phyloP scores from a whole-genome alignment of 352 stramenopile species.

The Globisporangium spiculum region DNA sequence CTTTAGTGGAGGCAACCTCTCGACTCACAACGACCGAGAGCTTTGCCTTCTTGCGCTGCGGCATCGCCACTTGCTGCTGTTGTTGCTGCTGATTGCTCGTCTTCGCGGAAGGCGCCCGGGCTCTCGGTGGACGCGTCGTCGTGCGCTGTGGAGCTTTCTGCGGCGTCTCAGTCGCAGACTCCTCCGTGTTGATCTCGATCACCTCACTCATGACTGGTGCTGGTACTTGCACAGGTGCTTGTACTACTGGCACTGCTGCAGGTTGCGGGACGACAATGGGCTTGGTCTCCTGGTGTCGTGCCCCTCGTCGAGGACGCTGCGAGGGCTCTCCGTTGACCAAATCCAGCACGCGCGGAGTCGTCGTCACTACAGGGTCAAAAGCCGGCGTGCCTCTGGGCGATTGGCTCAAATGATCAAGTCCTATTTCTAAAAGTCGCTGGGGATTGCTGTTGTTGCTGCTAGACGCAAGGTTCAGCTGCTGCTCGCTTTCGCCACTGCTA shows the following conservation, averaged over 20 bases:
- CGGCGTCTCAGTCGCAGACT: conserved; percentile 9
- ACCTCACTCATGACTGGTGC: background rate
- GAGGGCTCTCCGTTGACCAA: background rate
- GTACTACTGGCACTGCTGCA: background rate
- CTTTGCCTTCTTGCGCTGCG: conserved; percentile 15
- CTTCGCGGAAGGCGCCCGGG: background rate
- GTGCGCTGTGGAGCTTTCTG: background rate
- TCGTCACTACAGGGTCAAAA: background rate
- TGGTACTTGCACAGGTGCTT: background rate
- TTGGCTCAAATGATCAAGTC: background rate
- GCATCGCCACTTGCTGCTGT: background rate
- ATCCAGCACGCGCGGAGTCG: background rate
- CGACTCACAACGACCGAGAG: background rate
- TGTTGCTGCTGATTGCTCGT: background rate
- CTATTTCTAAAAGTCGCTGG: no score
- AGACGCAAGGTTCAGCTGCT: background rate
- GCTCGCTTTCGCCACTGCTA: background rate
- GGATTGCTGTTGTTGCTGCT: background rate
- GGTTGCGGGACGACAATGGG: background rate
- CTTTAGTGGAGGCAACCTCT: background rate
- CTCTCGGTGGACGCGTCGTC: background rate
- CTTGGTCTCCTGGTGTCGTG: background rate
- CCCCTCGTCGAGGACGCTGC: background rate
- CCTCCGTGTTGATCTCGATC: conserved; percentile 17
- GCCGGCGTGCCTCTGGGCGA: background rate